Evolutionary conservation across 2,329 filamentous ascomycete genomes (phyloP).

Genomic region (Penicillium sumatraense): DNA sequence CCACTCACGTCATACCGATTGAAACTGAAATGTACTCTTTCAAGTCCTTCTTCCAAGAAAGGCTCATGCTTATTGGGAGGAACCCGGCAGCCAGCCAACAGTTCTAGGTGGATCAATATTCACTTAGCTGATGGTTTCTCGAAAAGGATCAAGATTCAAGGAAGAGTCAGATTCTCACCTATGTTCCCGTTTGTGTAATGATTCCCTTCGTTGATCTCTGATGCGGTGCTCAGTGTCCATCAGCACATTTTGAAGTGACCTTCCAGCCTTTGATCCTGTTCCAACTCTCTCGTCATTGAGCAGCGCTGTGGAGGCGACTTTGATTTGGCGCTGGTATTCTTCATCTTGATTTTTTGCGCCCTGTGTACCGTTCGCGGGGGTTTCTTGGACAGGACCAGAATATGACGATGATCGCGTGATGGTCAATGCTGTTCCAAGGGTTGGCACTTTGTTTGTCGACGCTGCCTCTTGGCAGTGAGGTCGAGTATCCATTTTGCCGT

Average conservation of each 20-base stretch:
- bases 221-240: constrained; percentile 6
- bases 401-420: neutral
- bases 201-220: neutral
- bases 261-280: constrained; percentile 6
- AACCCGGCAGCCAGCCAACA: neutral
- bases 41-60: too few relatives aligned
- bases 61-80: too few relatives aligned
- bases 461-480: neutral
- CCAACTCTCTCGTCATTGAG: constrained; percentile 3
- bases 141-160: too few relatives aligned
- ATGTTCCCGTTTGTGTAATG: neutral
- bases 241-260: constrained; percentile 6
- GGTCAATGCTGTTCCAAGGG: neutral
- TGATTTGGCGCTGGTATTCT: neutral
- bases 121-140: neutral
- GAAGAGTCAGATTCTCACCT: neutral
- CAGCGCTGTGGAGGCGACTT: neutral
- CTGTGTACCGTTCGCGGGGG: neutral
- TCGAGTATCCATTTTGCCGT: neutral
- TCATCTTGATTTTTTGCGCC: neutral
- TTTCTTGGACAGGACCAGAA: neutral
- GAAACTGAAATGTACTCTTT: too few relatives aligned
- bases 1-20: neutral
- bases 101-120: neutral
- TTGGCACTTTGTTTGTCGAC: neutral